A percentile compares a stretch with the other conserved stretches of the same genome.
phyloP scores from a whole-genome alignment of 257 asterid species.

The Agastache rugosa region DNA sequence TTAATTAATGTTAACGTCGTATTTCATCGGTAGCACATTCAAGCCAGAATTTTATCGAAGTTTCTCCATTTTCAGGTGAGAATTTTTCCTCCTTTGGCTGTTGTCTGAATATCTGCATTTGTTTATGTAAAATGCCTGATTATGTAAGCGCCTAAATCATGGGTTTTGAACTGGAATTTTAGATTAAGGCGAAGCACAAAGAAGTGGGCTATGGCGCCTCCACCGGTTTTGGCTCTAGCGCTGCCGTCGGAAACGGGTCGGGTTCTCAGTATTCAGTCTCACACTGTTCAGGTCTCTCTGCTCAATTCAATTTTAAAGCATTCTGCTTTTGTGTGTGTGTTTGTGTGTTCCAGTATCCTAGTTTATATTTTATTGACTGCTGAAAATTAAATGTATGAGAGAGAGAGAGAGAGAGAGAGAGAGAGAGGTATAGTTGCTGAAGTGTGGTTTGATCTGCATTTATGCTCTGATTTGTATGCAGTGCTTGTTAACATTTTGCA shows the following conservation, averaged over 20 bases:
- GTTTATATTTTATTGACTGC: conserved; percentile 7
- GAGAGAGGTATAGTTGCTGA: neutral
- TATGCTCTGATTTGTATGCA: neutral
- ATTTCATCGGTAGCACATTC: conserved; percentile 24
- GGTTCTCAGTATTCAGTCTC: conserved; percentile 94
- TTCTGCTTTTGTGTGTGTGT: neutral
- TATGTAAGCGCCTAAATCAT: neutral
- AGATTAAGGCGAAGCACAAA: conserved; percentile 50
- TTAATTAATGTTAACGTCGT: conserved; percentile 45
- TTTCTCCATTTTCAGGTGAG: conserved; percentile 52
- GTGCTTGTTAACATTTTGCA: neutral
- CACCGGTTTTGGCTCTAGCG: conserved; percentile 84
- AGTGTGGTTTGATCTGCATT: conserved; percentile 29
- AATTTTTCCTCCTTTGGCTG: neutral
- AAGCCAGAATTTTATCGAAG: conserved; percentile 34
- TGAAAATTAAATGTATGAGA: neutral
- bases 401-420: neutral
- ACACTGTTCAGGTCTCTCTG: conserved; percentile 85
- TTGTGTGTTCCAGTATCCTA: neutral
- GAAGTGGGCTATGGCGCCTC: conserved; percentile 70
- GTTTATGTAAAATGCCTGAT: conserved; percentile 17
- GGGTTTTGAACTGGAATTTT: conserved; percentile 29
- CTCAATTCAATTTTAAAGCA: conserved; percentile 9
- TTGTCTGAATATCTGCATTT: conserved; percentile 3
- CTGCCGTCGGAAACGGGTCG: conserved; percentile 93